Conservation (phyloP, 768 basidiomycete species). For the Suillus plorans region DNA sequence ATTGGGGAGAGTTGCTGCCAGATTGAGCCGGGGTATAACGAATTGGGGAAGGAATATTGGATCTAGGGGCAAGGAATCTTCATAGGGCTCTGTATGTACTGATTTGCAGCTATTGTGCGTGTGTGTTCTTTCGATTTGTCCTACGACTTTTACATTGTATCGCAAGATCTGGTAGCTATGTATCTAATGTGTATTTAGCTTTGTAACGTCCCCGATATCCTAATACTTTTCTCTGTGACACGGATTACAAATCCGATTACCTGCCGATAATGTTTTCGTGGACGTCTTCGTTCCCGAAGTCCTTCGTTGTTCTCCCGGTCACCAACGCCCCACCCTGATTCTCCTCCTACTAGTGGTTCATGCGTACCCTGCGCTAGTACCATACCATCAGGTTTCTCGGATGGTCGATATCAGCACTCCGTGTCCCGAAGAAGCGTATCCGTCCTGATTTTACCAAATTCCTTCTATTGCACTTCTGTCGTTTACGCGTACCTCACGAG, state of each 20-base stretch:
- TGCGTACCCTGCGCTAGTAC: too few species aligned
- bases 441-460: not conserved
- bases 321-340: too few species aligned
- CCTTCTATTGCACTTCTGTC: not conserved
- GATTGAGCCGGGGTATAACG: conserved; percentile 28
- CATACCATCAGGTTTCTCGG: too few species aligned
- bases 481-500: not conserved
- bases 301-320: too few species aligned
- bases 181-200: conserved; percentile 21
- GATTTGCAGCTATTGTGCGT: not conserved
- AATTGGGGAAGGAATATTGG: conserved; percentile 30
- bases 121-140: conserved; percentile 16
- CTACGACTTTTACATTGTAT: conserved; percentile 1
- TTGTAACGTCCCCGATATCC: conserved; percentile 2
- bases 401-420: not conserved
- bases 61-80: conserved; percentile 11
- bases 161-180: conserved; percentile 9
- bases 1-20: conserved; percentile 21
- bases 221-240: too few species aligned
- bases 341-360: too few species aligned
- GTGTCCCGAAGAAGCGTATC: not conserved
- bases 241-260: too few species aligned
- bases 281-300: too few species aligned
- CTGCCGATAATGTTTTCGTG: too few species aligned
- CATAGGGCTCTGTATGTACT: not conserved